Evolutionary conservation across 139 green algal species (phyloP).

Genomic region (Ettlia oleoabundans): DNA sequence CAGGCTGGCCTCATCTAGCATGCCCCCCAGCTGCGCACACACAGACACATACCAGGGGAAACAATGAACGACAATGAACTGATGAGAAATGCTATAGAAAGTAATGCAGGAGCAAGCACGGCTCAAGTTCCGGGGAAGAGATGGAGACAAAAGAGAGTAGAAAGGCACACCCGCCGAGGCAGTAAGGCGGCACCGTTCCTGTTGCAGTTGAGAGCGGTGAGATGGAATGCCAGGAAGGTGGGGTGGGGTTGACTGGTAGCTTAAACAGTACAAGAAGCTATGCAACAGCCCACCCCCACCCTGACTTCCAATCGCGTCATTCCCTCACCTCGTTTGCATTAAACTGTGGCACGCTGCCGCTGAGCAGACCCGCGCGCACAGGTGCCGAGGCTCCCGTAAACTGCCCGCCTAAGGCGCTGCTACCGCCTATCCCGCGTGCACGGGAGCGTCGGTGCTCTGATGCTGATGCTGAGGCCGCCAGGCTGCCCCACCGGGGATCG

Average conservation of each 20-base stretch:
- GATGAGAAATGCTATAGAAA: neutral
- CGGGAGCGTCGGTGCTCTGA: slow-evolving; percentile 6
- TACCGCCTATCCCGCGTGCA: neutral
- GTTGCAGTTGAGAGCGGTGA: too few species aligned
- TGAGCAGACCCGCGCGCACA: neutral
- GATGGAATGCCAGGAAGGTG: too few species aligned
- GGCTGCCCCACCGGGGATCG: slow-evolving; percentile 28
- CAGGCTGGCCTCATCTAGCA: slow-evolving; percentile 47
- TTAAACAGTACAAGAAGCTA: too few species aligned
- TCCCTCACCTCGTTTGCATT: slow-evolving; percentile 4
- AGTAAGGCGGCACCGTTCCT: too few species aligned
- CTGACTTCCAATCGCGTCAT: too few species aligned
- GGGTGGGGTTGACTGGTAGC: too few species aligned
- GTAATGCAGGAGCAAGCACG: neutral
- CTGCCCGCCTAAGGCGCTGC: too few species aligned
- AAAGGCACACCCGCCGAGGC: too few species aligned
- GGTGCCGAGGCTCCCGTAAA: slow-evolving; percentile 3
- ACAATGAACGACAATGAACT: neutral
- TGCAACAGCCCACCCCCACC: too few species aligned
- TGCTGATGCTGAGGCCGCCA: slow-evolving; percentile 1
- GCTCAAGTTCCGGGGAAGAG: too few species aligned
- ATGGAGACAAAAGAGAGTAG: too few species aligned
- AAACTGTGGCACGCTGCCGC: slow-evolving; percentile 8
- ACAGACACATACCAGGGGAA: neutral
- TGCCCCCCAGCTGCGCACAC: slow-evolving; percentile 29